Evolutionary conservation across 257 asterid genomes (phyloP).

Genomic region (Rhazya stricta): DNA sequence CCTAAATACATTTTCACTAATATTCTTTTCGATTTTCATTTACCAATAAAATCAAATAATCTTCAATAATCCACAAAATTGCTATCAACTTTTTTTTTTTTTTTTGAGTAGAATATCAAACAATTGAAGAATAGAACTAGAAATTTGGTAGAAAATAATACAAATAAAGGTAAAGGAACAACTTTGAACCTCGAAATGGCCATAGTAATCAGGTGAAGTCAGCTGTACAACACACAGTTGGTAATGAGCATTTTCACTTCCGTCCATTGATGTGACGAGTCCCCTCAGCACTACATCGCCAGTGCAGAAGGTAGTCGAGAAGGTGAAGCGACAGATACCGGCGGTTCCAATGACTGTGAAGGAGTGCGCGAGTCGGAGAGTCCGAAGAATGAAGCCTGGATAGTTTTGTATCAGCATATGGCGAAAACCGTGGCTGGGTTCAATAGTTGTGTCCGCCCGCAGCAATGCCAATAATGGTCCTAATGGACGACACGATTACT

Average conservation of each 20-base stretch:
- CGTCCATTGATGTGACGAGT: slow-evolving; percentile 4
- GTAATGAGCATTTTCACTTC: slow-evolving; percentile 35
- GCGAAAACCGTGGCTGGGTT: neutral
- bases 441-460: neutral
- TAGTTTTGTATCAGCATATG: neutral
- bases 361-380: neutral
- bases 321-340: neutral
- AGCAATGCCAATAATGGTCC: neutral
- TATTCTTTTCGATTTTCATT: neutral
- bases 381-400: neutral
- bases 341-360: neutral
- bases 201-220: slow-evolving; percentile 41
- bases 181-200: slow-evolving; percentile 46
- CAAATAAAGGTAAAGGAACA: neutral
- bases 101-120: neutral
- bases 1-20: too few relatives aligned
- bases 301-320: neutral
- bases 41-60: neutral
- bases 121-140: neutral
- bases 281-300: neutral
- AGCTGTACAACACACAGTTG: slow-evolving; percentile 19
- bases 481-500: neutral
- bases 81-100: neutral
- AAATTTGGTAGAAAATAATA: neutral
- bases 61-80: neutral